A percentile compares a stretch with the other conserved stretches of the same genome.
Evolutionary conservation across 2,329 filamentous ascomycete genomes (phyloP).

Genomic region (Phaeomoniella chlamydospora): DNA sequence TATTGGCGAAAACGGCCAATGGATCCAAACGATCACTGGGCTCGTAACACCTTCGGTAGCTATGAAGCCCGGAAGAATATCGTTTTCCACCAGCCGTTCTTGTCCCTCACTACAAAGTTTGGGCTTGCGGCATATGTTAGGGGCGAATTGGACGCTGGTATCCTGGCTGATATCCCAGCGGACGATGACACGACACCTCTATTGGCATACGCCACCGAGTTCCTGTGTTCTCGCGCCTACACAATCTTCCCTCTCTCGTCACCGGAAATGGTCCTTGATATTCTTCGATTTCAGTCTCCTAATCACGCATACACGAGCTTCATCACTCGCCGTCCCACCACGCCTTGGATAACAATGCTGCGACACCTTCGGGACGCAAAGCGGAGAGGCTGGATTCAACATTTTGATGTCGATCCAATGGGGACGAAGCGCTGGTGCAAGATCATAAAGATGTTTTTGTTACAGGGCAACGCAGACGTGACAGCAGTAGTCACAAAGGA

Average conservation of each 20-base stretch:
- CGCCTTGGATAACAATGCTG: conserved; percentile 17
- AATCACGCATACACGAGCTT: not conserved
- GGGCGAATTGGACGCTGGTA: conserved; percentile 5
- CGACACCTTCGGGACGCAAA: conserved; percentile 17
- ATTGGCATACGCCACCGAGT: conserved; percentile 18
- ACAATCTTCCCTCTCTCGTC: conserved; percentile 20
- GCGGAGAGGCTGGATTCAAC: conserved; percentile 16
- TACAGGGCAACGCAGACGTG: not conserved
- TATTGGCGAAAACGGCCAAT: conserved; percentile 14
- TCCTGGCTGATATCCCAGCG: not conserved
- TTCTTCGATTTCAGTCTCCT: conserved; percentile 8
- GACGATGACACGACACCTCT: conserved; percentile 13
- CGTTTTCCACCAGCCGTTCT: conserved; percentile 15
- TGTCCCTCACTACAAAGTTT: conserved; percentile 19
- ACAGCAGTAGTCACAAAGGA: not conserved
- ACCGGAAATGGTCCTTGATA: conserved; percentile 12
- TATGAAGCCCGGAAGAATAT: conserved; percentile 18
- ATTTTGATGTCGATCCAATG: conserved; percentile 13
- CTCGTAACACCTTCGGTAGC: conserved; percentile 15
- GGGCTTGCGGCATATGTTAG: conserved; percentile 16
- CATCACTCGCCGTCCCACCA: conserved; percentile 6
- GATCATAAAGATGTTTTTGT: not conserved
- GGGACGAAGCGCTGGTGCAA: conserved; percentile 15
- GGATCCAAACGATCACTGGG: conserved; percentile 18
- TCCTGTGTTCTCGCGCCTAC: conserved; percentile 18